These are phyloP conservation scores for Babesia bigemina DNA, from an alignment of 169 alveolate species.

Conservation along the genomic window DNA sequence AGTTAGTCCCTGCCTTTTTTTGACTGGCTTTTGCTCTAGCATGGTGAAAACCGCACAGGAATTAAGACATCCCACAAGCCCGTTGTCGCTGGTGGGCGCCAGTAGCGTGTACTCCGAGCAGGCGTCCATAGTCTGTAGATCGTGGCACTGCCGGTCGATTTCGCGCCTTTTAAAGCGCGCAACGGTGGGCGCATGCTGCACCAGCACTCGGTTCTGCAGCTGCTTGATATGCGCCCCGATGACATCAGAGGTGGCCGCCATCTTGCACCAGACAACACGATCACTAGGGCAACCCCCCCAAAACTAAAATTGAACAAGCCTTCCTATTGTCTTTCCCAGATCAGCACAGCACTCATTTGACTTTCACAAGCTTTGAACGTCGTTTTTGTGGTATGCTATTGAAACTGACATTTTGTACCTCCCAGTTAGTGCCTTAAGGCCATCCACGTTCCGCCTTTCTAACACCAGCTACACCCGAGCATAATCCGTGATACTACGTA, in stretches of 20 bases:
- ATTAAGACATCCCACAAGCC: slow-evolving; percentile 27
- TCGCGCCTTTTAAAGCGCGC: slow-evolving; percentile 1
- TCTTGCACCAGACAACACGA: background rate
- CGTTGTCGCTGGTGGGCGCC: slow-evolving; percentile 2
- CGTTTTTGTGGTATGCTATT: no score
- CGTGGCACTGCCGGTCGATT: slow-evolving; percentile 2
- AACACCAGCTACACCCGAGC: no score
- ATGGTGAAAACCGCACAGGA: slow-evolving; percentile 55
- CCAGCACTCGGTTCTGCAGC: slow-evolving; percentile 24
- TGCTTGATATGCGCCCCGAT: slow-evolving; percentile 13
- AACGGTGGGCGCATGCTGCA: slow-evolving; percentile 24
- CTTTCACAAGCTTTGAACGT: no score
- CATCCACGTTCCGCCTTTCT: no score
- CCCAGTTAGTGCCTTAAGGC: no score
- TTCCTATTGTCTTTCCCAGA: no score
- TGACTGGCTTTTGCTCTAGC: slow-evolving; percentile 35
- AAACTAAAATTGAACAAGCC: no score
- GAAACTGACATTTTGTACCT: no score
- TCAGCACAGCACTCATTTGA: no score
- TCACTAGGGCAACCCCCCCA: no score
- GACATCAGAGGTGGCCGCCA: background rate
- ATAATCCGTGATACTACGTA: no score
- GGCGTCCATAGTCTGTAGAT: background rate
- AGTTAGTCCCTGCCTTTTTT: slow-evolving; percentile 17
- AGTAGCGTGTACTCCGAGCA: slow-evolving; percentile 12